phyloP scores from a whole-genome alignment of 2,329 filamentous ascomycete species.

The Sporothrix sp. region DNA sequence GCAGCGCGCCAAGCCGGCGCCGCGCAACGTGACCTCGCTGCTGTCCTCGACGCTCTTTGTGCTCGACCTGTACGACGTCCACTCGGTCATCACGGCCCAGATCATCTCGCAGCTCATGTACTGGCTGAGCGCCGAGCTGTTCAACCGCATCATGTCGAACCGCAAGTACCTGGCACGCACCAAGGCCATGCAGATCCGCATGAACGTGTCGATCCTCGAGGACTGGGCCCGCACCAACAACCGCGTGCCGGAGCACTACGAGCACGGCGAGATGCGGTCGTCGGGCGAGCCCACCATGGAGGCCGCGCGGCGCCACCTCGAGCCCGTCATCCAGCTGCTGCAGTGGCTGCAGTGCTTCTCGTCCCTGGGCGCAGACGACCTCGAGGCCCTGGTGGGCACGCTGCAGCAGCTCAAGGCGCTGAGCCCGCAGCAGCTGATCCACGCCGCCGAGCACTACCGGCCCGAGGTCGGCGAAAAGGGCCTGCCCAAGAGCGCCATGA shows the following conservation, averaged over 20 bases:
- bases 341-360: constrained; percentile 99
- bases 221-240: constrained; percentile 95
- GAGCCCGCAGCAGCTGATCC: constrained; percentile 79
- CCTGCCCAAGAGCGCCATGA: constrained; percentile 76
- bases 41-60: constrained; percentile 95
- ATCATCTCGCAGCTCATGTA: constrained; percentile 88
- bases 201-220: constrained; percentile 92
- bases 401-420: constrained; percentile 79
- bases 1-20: constrained; percentile 80
- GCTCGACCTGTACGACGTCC: constrained; percentile 95
- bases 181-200: constrained; percentile 98
- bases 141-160: constrained; percentile 96
- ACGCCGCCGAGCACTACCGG: constrained; percentile 85
- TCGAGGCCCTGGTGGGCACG: constrained; percentile 80
- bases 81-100: constrained; percentile 90
- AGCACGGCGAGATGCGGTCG: constrained; percentile 77
- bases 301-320: constrained; percentile 71
- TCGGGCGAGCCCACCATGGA: constrained; percentile 84
- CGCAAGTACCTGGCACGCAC: constrained; percentile 88
- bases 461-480: constrained; percentile 93
- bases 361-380: constrained; percentile 72
- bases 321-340: constrained; percentile 82
- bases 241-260: constrained; percentile 87
- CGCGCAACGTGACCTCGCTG: constrained; percentile 89
- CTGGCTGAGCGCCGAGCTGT: constrained; percentile 92